Evolutionary conservation across 768 basidiomycete genomes (phyloP), one percentile per base, ranked within the genome.

Genomic region (Pleurotus djamor): DNA sequence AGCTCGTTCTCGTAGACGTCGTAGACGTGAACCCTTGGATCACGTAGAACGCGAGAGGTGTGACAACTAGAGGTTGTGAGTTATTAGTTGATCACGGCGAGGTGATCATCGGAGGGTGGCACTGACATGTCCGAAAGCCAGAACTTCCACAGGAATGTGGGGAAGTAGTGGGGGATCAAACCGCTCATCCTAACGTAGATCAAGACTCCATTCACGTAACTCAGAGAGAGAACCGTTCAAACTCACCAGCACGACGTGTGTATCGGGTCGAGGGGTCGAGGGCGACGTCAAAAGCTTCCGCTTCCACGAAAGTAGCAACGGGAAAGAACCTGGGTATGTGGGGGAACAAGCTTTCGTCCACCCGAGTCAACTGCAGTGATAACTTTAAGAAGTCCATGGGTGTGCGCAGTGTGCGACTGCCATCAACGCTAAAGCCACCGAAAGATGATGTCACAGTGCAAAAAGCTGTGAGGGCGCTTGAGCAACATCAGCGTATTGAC

Each of bases 1-100:
- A 86, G 72, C 9, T 74, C 70, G 63, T 84, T 83, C 34, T 81
- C 71, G 61, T 81, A 83, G 5, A 82, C 74, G 60, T 85, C 77
- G 61, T 84, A 85, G 2, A 78, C 65, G 63, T 85, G 83, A 35
- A 86, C 63, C 34, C 83, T 64, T 64, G 78, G 66, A 62, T 74
- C 62, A 60, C 73, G 61, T 64, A 71, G 62, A 54, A 60, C 68
- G 64, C 66, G 68, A 67, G 66, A 43, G 41, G 47, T n/a, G 32
- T 55, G 44, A 17, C 59, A 45, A 45, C 52, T 48, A 13, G 21
- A 57, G 41, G 4, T 9, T 21, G 14, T 48, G 13, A 36, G 14
- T 48, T 21, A 16, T 16, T 13, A 17, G 16, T 44, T 17, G 36
- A 58, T 47, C 45, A n/a, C 28, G 5, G 37, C 21, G 36, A 32